Evolutionary conservation across 352 stramenopile genomes (phyloP), one percentile per base, ranked within the genome.

Genomic region (Pythium sp.): DNA sequence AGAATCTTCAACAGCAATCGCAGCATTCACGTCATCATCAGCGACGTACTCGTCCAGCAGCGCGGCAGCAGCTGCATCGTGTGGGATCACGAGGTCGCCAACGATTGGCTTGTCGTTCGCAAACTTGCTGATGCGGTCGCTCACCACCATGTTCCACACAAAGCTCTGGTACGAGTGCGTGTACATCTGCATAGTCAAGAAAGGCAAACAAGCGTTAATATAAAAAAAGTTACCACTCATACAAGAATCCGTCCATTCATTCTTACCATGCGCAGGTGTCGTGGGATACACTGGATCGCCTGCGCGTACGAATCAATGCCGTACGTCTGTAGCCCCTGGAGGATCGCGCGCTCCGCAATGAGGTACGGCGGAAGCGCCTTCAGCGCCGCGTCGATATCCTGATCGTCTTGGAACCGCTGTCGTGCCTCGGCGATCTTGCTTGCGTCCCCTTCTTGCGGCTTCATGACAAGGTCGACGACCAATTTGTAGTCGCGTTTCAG

Each of bases 111-210:
- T 66, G 24, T 90, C 80, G 24, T 70, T 77, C 7, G 88, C 77
- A 49, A 89, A 89, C 8, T 77, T 80, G 26, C 91, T 84, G 24
- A 99, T 84, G 3, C 97, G 82, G 62, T 97, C 79, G 43, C 92
- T 98, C 36, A 84, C 94, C 7, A 97, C 86, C 54, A 79, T 78
- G 77, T 99, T 99, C 95, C 95, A 99, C 32, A 99, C 77, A 70
- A 97, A 97, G 69, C 93, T 98, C 79, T 99, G 97, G 70, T 98
- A 97, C 66, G 89, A 75, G 71, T 96, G 87, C 36, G 86, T 93
- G 70, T 94, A 96, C 83, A 96, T 96, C 82, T 90, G 72, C 24
- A 47, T 46, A 59, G 2, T 2, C 20, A 46, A 5, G 22, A 59
- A 32, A 53, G 20, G 4, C 18, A 64, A 22, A 38, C 49, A 59